Conservation (phyloP, 1,139 yeast species). For the Hemisphaericaspora xylofermentans region DNA sequence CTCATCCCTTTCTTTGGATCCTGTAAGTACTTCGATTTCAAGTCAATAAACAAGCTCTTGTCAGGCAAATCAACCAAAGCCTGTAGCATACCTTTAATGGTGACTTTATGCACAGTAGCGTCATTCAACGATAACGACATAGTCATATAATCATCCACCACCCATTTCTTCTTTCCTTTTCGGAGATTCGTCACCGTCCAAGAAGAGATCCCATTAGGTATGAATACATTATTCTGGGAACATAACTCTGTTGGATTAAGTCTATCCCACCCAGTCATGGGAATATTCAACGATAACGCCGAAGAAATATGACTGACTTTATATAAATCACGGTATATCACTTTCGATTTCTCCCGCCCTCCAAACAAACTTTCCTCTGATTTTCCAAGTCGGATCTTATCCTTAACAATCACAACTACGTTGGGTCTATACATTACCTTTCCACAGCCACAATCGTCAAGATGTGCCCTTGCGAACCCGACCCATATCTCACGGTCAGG, state of each 20-base stretch:
- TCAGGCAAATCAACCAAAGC: conserved; percentile 18
- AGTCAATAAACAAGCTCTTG: conserved; percentile 14
- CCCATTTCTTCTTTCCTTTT: conserved; percentile 9
- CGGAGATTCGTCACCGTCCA: conserved; percentile 22
- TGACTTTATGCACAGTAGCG: conserved; percentile 31
- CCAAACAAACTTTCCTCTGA: conserved; percentile 6
- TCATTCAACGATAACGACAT: conserved; percentile 35
- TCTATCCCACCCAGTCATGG: conserved; percentile 36
- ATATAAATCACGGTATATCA: conserved; percentile 13
- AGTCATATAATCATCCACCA: conserved; percentile 28
- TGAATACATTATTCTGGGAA: conserved; percentile 24
- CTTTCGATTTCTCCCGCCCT: conserved; percentile 4
- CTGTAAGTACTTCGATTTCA: conserved; percentile 10
- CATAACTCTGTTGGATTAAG: conserved; percentile 22
- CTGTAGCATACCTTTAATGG: conserved; percentile 32
- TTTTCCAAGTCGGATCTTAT: conserved; percentile 15
- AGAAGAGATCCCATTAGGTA: conserved; percentile 36
- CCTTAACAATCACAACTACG: conserved; percentile 38
- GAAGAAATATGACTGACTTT: conserved; percentile 31
- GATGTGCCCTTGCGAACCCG: conserved; percentile 49
- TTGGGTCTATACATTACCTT: conserved; percentile 48
- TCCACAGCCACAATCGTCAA: conserved; percentile 49
- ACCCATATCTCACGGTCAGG: conserved; percentile 47
- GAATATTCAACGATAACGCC: conserved; percentile 38
- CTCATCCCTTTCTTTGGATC: not conserved